Percentiles rank a stretch among this genome's conserved stretches.
These are phyloP conservation scores for Sisymbrium altissimum DNA, from an alignment of 345 rosid genomes.

Conservation along the genomic window DNA sequence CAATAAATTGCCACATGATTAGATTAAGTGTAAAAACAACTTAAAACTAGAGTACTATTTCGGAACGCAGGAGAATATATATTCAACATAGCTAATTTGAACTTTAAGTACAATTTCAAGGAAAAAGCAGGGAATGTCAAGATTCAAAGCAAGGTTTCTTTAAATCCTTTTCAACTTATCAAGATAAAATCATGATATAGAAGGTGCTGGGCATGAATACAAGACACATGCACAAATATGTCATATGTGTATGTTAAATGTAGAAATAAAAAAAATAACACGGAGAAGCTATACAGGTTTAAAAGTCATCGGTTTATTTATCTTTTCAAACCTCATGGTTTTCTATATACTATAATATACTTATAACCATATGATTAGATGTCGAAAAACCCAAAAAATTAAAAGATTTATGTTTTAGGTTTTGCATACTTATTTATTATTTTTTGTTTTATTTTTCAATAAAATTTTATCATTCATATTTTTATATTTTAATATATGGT, in stretches of 20 bases:
- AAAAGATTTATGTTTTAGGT: no score
- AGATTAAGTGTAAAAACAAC: background rate
- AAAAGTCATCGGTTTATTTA: no score
- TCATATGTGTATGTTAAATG: background rate
- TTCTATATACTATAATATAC: no score
- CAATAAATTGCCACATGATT: background rate
- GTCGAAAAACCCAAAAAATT: no score
- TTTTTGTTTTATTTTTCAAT: no score
- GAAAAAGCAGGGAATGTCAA: constrained; percentile 15
- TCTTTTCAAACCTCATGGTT: no score
- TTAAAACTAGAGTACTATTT: background rate
- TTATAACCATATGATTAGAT: no score
- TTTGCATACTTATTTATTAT: no score
- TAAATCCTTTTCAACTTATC: constrained; percentile 4
- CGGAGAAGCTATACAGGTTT: background rate
- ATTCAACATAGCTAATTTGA: background rate
- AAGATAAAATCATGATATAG: constrained; percentile 6
- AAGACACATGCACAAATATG: background rate
- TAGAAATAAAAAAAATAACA: background rate
- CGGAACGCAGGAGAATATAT: background rate
- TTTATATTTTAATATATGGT: no score
- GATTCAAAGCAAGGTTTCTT: constrained; percentile 21
- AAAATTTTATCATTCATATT: no score
- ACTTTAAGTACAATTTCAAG: background rate
- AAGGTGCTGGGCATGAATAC: background rate